Evolutionary conservation across 2,329 filamentous ascomycete species (phyloP).

Genomic region (Colletotrichum tropicicola): DNA sequence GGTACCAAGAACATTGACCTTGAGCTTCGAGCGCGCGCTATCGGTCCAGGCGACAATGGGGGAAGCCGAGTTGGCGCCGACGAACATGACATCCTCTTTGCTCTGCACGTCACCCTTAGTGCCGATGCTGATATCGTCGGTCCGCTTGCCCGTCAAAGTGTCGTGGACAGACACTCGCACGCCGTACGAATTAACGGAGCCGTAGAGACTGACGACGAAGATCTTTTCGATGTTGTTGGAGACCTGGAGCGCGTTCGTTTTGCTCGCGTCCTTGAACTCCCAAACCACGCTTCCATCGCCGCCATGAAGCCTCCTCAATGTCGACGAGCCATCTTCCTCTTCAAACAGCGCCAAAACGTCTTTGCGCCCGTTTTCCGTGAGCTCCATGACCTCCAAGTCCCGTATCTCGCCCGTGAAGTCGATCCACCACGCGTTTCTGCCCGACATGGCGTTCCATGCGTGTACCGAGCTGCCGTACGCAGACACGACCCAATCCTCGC

Average conservation of each 20-base stretch:
- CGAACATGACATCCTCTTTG: slow-evolving; percentile 73
- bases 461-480: slow-evolving; percentile 76
- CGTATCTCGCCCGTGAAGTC: slow-evolving; percentile 66
- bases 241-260: slow-evolving; percentile 79
- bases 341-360: slow-evolving; percentile 77
- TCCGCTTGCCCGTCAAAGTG: slow-evolving; percentile 74
- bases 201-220: slow-evolving; percentile 81
- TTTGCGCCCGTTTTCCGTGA: slow-evolving; percentile 70
- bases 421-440: slow-evolving; percentile 79
- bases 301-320: slow-evolving; percentile 78
- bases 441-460: slow-evolving; percentile 85
- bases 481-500: slow-evolving; percentile 79
- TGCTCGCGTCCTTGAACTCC: slow-evolving; percentile 76
- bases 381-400: slow-evolving; percentile 81
- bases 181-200: slow-evolving; percentile 74
- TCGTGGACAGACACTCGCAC: slow-evolving; percentile 81
- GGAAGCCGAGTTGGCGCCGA: slow-evolving; percentile 78
- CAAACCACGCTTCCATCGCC: slow-evolving; percentile 78
- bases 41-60: slow-evolving; percentile 83
- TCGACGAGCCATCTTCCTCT: slow-evolving; percentile 63
- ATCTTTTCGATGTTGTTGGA: slow-evolving; percentile 75
- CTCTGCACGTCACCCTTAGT: slow-evolving; percentile 78
- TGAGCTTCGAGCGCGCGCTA: slow-evolving; percentile 67
- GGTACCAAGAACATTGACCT: slow-evolving; percentile 75
- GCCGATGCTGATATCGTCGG: slow-evolving; percentile 75